Evolutionary conservation across 768 basidiomycete species (phyloP).

Genomic region (Leccinum uliginosum): DNA sequence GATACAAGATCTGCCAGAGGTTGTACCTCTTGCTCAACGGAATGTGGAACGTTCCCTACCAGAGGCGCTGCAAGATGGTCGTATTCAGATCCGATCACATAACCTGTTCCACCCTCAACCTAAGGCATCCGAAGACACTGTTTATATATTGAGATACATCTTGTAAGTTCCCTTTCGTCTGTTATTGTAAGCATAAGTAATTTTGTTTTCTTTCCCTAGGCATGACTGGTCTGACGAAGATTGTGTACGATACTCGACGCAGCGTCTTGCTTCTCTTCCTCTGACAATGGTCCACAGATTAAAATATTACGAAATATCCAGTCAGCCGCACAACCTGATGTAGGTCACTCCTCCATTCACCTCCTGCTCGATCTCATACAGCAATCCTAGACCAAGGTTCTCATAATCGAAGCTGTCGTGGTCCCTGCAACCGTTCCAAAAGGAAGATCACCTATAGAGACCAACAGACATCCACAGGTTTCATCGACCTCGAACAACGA

Average conservation of each 20-base stretch:
- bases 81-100: not conserved
- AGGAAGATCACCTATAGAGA: not conserved
- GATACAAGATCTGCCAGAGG: not conserved
- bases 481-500: not conserved
- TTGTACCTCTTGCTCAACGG: not conserved
- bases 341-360: not conserved
- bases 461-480: not conserved
- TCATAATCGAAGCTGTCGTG: slow-evolving; percentile 1
- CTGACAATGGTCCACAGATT: not conserved
- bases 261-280: not conserved
- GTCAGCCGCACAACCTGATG: not conserved
- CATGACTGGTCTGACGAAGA: slow-evolving; percentile 3
- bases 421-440: not conserved
- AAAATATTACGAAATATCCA: not conserved
- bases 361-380: not conserved
- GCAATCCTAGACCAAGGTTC: not conserved
- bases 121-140: not conserved
- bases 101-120: not conserved
- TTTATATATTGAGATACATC: not conserved
- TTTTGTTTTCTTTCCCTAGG: not conserved
- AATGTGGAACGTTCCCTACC: not conserved
- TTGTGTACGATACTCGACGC: not conserved
- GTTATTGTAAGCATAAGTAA: not conserved
- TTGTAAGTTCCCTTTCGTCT: not conserved
- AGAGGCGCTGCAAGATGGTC: not conserved